A percentile compares a stretch with the other conserved stretches of the same genome.
These are phyloP conservation scores for Alternaria gansuensis DNA, from an alignment of 2,329 filamentous ascomycete genomes.

Conservation along the genomic window DNA sequence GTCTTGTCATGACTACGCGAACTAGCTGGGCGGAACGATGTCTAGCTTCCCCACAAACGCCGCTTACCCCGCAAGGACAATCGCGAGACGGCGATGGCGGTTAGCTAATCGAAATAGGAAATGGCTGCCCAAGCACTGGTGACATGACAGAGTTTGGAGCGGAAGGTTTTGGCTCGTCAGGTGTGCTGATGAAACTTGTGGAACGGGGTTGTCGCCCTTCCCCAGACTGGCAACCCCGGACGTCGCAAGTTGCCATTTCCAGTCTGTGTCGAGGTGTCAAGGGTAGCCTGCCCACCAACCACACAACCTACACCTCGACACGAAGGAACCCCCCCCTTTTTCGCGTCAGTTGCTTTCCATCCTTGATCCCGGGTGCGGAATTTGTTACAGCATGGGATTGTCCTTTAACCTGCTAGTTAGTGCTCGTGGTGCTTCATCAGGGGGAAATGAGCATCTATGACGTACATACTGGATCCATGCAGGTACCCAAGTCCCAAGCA, in stretches of 20 bases:
- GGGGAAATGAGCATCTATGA: conserved; percentile 5
- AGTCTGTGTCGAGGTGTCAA: not conserved
- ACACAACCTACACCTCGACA: not conserved
- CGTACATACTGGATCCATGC: conserved; percentile 20
- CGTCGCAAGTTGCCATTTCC: conserved; percentile 3
- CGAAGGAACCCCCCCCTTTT: not conserved
- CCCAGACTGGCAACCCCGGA: conserved; percentile 19
- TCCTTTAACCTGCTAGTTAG: not conserved
- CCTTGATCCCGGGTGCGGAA: not conserved
- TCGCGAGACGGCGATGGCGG: conserved; percentile 4
- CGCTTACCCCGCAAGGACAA: conserved; percentile 13
- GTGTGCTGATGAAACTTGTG: conserved; percentile 11
- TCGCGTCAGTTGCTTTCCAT: conserved; percentile 10
- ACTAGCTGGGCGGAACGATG: conserved; percentile 15
- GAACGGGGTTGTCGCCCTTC: conserved; percentile 16
- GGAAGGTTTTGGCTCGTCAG: conserved; percentile 15
- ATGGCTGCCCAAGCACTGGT: conserved; percentile 9
- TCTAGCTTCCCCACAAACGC: conserved; percentile 19
- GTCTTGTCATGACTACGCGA: conserved; percentile 1
- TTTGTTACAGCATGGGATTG: conserved; percentile 3
- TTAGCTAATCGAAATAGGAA: conserved; percentile 16
- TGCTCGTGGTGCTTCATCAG: not conserved
- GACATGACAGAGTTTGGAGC: conserved; percentile 14
- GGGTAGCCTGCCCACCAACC: not conserved
- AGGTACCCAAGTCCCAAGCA: conserved; percentile 22